A percentile compares a stretch with the other conserved stretches of the same genome.
Evolutionary conservation across 345 rosid species (phyloP).

Genomic region (Eucalyptus sp.): DNA sequence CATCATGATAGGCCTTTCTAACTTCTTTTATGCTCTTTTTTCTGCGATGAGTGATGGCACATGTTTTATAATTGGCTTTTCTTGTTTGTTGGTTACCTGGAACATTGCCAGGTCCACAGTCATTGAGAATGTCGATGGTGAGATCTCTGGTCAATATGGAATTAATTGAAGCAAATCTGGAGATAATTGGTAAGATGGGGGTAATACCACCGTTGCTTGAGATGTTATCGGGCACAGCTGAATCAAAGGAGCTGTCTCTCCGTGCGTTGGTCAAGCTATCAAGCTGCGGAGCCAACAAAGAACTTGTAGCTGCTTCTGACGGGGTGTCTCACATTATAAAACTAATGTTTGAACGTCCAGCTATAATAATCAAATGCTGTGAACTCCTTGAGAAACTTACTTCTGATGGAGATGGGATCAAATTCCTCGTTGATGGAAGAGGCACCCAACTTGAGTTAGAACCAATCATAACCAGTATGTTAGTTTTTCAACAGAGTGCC

Average conservation of each 20-base stretch:
- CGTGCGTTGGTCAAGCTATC: slow-evolving; percentile 35
- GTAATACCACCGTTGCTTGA: slow-evolving; percentile 47
- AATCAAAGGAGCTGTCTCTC: slow-evolving; percentile 36
- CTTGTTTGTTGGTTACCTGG: background rate
- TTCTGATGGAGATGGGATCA: slow-evolving; percentile 31
- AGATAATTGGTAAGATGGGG: slow-evolving; percentile 45
- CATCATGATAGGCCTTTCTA: background rate
- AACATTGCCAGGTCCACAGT: slow-evolving; percentile 33
- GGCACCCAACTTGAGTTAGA: slow-evolving; percentile 33
- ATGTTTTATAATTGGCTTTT: background rate
- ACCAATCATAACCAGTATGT: slow-evolving; percentile 24
- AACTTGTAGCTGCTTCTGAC: slow-evolving; percentile 36
- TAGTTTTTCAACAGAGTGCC: slow-evolving; percentile 24
- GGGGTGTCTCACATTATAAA: slow-evolving; percentile 36
- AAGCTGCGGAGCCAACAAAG: slow-evolving; percentile 26
- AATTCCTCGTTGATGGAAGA: slow-evolving; percentile 37
- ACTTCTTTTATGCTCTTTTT: background rate
- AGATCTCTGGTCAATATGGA: slow-evolving; percentile 39
- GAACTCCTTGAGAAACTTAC: slow-evolving; percentile 38
- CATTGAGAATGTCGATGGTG: slow-evolving; percentile 32
- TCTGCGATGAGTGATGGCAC: background rate
- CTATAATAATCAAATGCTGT: slow-evolving; percentile 26
- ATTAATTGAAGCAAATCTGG: slow-evolving; percentile 31
- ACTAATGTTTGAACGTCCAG: slow-evolving; percentile 21
- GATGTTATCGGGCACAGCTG: slow-evolving; percentile 27